Evolutionary conservation across 2,329 filamentous ascomycete genomes (phyloP), one percentile per base, ranked within the genome.

Genomic region (Claviceps lovelessii): DNA sequence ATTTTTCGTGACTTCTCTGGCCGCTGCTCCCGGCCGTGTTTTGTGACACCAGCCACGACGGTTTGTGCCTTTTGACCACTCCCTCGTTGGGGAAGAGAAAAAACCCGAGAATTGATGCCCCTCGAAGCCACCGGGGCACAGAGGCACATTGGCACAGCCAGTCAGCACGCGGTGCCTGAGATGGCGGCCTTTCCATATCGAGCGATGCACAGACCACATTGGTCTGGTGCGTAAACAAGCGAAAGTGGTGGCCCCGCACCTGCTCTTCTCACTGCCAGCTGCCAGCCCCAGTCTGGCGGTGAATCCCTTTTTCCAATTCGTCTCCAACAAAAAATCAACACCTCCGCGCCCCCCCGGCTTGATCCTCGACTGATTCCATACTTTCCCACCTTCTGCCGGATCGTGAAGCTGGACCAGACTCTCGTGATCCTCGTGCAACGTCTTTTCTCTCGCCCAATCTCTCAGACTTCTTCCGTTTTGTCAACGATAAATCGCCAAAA

Each of bases 401-500:
- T 63, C 62, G 63, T 62, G 66, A 67, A 66, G 65, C 66, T 65
- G 62, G 47, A 63, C 60, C 61, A 62, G 68, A 64, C 64, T 68
- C 58, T 54, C 49, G 64, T 61, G 60, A 68, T 61, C 59, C 59
- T 61, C 58, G 61, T 58, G 49, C 33, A 48, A 45, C 56, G 45
- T 49, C 17, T 42, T 49, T 23, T 7, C 7, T 56, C 61, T 57
- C 56, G 13, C 60, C 56, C 55, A 58, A 23, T 23, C 23, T 19
- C 15, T 42, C 53, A 57, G 19, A 58, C 58, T 59, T 61, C 61
- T 54, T 54, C 19, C 15, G 23, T 23, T n/a, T 35, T 13, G 9
- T 62, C 58, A 56, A 61, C 61, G 56, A 62, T 55, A 60, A 57
- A 55, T 59, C 64, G 63, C 67, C 72, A 82, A 71, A 63, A 84